Evolutionary conservation across 352 stramenopile genomes (phyloP), one percentile per base, ranked within the genome.

Genomic region (Pilasporangium apinafurcum): DNA sequence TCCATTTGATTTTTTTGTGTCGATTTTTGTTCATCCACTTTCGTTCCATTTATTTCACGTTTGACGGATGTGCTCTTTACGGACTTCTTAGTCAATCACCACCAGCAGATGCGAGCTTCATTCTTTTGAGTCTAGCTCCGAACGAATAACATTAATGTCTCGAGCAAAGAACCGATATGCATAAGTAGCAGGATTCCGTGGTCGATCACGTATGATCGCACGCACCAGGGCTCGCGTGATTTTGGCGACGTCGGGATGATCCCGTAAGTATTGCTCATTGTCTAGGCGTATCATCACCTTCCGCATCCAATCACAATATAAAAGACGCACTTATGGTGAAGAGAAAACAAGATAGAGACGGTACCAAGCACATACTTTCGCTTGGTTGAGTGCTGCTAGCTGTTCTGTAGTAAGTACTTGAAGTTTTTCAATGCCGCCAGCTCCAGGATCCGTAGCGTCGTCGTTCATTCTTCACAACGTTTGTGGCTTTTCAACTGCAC

Each of bases 271-370:
- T 41, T 84, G 71, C 52, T 88, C 72, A 37, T 84, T 89, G 51
- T 88, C 69, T 61, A 89, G 79, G 38, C 76, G 68, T 37, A 88
- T 88, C 59, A 72, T 83, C 26, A 86, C 69, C 76, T 83, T 44
- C 7, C 3, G 17, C 14, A n/a, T n/a, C n/a, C n/a, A n/a, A n/a
- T n/a, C n/a, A n/a, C n/a, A n/a, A n/a, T n/a, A n/a, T n/a, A n/a
- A n/a, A n/a, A n/a, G n/a, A n/a, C n/a, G n/a, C n/a, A n/a, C n/a
- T n/a, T n/a, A n/a, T n/a, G n/a, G n/a, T 17, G n/a, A 32, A 6
- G 17, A 40, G 17, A 27, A 12, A 21, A 7, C 28, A 12, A 30
- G 21, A 21, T 38, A 13, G 12, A 25, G 4, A 37, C n/a, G 37
- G 9, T 9, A 33, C 7, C 26, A n/a, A 14, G 37, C 37, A 12